Evolutionary conservation across 805 yeast species (phyloP).

Genomic region (Teunomyces cretensis): DNA sequence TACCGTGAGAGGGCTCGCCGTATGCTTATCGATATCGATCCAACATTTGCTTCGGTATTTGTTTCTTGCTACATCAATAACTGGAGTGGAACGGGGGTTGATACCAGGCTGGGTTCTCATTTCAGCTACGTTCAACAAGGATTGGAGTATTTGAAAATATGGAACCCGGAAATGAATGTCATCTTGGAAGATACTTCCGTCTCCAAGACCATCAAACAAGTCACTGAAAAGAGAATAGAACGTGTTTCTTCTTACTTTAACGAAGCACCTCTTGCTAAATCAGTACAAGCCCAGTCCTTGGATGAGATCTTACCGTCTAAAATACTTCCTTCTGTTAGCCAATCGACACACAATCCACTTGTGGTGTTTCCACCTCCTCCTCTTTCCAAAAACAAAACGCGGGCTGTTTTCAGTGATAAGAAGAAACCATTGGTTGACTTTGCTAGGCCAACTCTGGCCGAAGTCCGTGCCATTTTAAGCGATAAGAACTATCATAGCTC

Average conservation of each 20-base stretch:
- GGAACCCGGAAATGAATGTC: slow-evolving; percentile 34
- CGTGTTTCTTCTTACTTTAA: slow-evolving; percentile 3
- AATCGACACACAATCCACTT: slow-evolving; percentile 24
- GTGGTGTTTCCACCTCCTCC: slow-evolving; percentile 32
- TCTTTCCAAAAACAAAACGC: slow-evolving; percentile 21
- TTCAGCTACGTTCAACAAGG: slow-evolving; percentile 31
- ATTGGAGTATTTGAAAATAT: slow-evolving; percentile 26
- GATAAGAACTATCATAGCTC: slow-evolving; percentile 17
- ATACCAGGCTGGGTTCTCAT: slow-evolving; percentile 24
- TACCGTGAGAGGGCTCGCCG: slow-evolving; percentile 18
- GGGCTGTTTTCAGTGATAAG: slow-evolving; percentile 25
- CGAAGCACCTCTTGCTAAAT: not conserved
- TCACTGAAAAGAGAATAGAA: slow-evolving; percentile 16
- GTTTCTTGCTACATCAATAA: slow-evolving; percentile 28
- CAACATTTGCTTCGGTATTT: slow-evolving; percentile 30
- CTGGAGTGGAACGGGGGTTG: slow-evolving; percentile 26
- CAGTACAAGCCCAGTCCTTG: not conserved
- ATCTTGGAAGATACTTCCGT: slow-evolving; percentile 12
- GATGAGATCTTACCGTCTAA: not conserved
- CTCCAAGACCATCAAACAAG: slow-evolving; percentile 9
- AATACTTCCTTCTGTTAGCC: slow-evolving; percentile 1
- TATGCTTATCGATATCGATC: slow-evolving; percentile 29
- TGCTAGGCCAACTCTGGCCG: slow-evolving; percentile 22
- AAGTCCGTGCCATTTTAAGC: slow-evolving; percentile 12
- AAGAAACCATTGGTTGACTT: slow-evolving; percentile 32